Evolutionary conservation across 306 rosid species (phyloP), one percentile per base, ranked within the genome.

Genomic region (Sindora glabra): DNA sequence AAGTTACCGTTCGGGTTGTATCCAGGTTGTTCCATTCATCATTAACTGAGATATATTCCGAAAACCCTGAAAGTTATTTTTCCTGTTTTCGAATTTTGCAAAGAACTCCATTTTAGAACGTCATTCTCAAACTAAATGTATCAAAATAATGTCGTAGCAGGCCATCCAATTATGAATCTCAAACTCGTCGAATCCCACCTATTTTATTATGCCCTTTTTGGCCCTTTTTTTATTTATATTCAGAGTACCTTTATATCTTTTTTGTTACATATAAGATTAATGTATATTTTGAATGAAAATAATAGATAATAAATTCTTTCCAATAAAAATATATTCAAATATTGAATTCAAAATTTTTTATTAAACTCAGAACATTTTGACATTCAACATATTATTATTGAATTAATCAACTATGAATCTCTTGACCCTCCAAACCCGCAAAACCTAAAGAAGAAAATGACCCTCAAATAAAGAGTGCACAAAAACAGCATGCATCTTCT

Each of bases 401-500:
- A n/a, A n/a, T n/a, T n/a, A n/a, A n/a, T n/a, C n/a, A n/a, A n/a
- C n/a, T n/a, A n/a, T n/a, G n/a, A n/a, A n/a, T n/a, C n/a, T n/a
- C n/a, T n/a, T n/a, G n/a, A n/a, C n/a, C n/a, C 34, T 29, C 34
- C 8, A 23, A 12, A 18, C 38, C 53, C 15, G 13, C 34, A 1
- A 47, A 17, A 9, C 3, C 13, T 40, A 17, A 56, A 50, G 57
- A 58, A 18, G 68, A 65, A 14, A 52, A 59, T 44, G 64, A 50
- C 59, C n/a, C n/a, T n/a, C n/a, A n/a, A n/a, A n/a, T n/a, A n/a
- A 45, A 24, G 3, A 72, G 40, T 48, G 30, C 60, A 48, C 59
- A 66, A 42, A 50, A 73, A 10, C 30, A 29, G 52, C 59, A 66
- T 52, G 45, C 33, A 67, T 73, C 56, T 59, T 73, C 59, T 45